Conservation (phyloP, 768 basidiomycete genomes). For the Polyporus arcularius region DNA sequence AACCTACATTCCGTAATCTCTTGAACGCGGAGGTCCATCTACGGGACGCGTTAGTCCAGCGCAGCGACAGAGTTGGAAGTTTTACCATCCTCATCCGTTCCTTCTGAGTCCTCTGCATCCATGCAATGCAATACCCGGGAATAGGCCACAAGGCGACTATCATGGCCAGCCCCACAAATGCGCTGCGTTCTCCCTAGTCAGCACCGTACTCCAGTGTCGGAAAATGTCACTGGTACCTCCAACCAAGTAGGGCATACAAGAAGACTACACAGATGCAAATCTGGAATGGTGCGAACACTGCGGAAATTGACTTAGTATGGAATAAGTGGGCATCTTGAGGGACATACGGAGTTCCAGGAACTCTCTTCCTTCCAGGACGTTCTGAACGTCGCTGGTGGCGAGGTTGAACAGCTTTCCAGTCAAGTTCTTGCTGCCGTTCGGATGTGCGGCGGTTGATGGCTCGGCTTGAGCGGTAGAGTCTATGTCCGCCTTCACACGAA, state of each 20-base stretch:
- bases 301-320: conserved; percentile 36
- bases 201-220: not conserved
- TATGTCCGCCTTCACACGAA: conserved; percentile 55
- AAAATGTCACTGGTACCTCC: conserved; percentile 38
- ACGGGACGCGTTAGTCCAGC: not conserved
- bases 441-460: not conserved
- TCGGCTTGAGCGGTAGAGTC: not conserved
- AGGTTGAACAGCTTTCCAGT: conserved; percentile 80
- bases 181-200: conserved; percentile 12
- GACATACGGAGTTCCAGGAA: not conserved
- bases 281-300: conserved; percentile 40
- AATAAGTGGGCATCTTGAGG: conserved; percentile 39
- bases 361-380: conserved; percentile 13
- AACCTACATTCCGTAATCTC: conserved; percentile 39
- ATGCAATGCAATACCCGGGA: conserved; percentile 40
- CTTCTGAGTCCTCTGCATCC: conserved; percentile 34
- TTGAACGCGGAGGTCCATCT: conserved; percentile 47
- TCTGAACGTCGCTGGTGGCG: conserved; percentile 53
- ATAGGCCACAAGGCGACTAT: conserved; percentile 42
- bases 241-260: conserved; percentile 48
- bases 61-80: not conserved
- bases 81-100: conserved; percentile 42
- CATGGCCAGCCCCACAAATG: conserved; percentile 43
- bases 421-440: conserved; percentile 42
- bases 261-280: conserved; percentile 39